A percentile compares a stretch with the other conserved stretches of the same genome.
Conservation (phyloP, 108 stramenopile genomes). For the Cyclotella choctawhatcheeana region DNA sequence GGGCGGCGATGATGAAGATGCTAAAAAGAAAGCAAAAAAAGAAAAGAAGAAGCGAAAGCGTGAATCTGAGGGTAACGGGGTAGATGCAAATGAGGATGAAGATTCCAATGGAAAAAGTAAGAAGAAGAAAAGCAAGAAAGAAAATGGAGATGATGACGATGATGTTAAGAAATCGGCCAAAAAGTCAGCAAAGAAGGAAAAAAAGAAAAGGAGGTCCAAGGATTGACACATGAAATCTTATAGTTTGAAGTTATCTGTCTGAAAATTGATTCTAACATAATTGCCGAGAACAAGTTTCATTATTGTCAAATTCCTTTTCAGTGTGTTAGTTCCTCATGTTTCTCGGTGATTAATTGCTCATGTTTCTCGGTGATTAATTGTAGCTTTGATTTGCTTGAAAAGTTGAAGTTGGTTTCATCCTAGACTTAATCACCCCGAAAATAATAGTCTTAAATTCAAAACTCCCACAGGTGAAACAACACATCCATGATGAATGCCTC, state of each 20-base stretch:
- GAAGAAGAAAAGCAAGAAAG: constrained; percentile 72
- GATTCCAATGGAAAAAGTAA: constrained; percentile 43
- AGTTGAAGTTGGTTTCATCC: no score
- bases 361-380: no score
- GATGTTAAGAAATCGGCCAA: constrained; percentile 56
- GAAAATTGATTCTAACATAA: not conserved
- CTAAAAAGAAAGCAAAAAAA: constrained; percentile 66
- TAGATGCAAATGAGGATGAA: constrained; percentile 49
- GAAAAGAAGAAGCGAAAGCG: constrained; percentile 76
- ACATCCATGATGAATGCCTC: no score
- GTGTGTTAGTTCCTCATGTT: no score
- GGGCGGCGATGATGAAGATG: constrained; percentile 41
- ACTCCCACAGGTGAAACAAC: no score
- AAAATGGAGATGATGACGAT: constrained; percentile 57
- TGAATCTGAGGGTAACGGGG: constrained; percentile 65
- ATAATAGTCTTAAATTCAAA: no score
- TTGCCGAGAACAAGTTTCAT: no score
- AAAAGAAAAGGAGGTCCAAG: constrained; percentile 55
- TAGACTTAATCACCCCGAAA: no score
- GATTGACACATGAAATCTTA: constrained; percentile 5
- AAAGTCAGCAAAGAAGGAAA: constrained; percentile 45
- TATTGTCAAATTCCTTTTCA: no score
- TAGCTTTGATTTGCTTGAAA: no score
- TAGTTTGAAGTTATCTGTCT: not conserved
- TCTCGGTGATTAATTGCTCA: no score